Percentiles rank a stretch among this genome's conserved stretches.
These are phyloP conservation scores for Crithidia acanthocephali DNA, from an alignment of 208 protist genomes.

Conservation along the genomic window DNA sequence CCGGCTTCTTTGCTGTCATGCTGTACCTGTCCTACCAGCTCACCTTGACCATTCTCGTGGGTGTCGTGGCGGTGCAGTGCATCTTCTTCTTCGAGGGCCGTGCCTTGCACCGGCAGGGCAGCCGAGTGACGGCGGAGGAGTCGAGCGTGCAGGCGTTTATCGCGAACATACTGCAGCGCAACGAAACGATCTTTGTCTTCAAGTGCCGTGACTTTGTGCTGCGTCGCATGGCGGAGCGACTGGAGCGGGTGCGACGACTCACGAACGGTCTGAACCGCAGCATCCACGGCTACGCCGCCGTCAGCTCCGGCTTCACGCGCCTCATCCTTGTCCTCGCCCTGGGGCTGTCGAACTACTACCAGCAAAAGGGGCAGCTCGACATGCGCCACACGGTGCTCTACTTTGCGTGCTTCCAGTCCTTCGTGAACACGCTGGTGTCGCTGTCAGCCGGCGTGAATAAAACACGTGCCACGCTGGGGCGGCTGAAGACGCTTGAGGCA, in stretches of 20 bases:
- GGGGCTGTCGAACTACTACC: conserved; percentile 56
- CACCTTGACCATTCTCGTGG: conserved; percentile 48
- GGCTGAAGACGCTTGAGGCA: conserved; percentile 51
- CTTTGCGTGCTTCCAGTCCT: conserved; percentile 69
- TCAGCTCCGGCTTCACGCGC: conserved; percentile 56
- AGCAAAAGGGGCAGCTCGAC: conserved; percentile 52
- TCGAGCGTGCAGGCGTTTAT: conserved; percentile 49
- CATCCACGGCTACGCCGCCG: conserved; percentile 69
- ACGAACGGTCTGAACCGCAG: conserved; percentile 45
- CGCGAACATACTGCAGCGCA: conserved; percentile 68
- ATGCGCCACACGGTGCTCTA: conserved; percentile 74
- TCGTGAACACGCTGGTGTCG: conserved; percentile 48
- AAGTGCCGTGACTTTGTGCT: conserved; percentile 57
- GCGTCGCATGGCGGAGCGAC: conserved; percentile 33
- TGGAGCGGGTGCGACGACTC: conserved; percentile 28
- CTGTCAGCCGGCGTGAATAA: conserved; percentile 46
- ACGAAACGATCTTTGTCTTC: conserved; percentile 72
- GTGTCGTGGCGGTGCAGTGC: conserved; percentile 51
- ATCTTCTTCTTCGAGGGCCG: conserved; percentile 51
- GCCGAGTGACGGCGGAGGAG: conserved; percentile 46
- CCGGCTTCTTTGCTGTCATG: conserved; percentile 43
- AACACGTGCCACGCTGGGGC: conserved; percentile 45
- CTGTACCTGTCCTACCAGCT: conserved; percentile 64
- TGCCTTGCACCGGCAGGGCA: conserved; percentile 34
- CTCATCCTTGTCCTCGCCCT: conserved; percentile 76